Percentiles rank a stretch among this genome's conserved stretches.
These are phyloP conservation scores for Solanum hybrid DNA, from an alignment of 305 asterid species.

Conservation along the genomic window DNA sequence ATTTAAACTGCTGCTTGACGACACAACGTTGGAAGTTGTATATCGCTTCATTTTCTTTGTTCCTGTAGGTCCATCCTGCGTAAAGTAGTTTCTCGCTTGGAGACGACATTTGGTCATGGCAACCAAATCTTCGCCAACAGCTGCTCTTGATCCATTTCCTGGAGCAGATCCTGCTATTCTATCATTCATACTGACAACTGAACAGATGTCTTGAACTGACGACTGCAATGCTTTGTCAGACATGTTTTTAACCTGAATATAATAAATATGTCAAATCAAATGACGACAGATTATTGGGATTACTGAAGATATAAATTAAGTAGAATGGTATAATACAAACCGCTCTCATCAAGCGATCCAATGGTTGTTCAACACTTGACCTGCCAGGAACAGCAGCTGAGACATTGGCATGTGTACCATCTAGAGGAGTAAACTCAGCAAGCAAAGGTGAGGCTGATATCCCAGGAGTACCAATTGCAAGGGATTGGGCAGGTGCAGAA, in stretches of 20 bases:
- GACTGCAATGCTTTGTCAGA: constrained; percentile 65
- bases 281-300: background rate
- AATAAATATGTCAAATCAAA: constrained; percentile 2
- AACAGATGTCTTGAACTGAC: constrained; percentile 75
- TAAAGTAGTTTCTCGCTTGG: constrained; percentile 73
- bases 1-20: constrained; percentile 67
- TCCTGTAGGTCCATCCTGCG: constrained; percentile 76
- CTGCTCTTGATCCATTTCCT: constrained; percentile 96
- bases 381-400: constrained; percentile 53
- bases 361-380: constrained; percentile 69
- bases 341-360: constrained; percentile 75
- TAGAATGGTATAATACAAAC: constrained; percentile 28
- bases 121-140: constrained; percentile 95
- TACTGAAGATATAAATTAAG: constrained; percentile 3
- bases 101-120: constrained; percentile 88
- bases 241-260: constrained; percentile 62
- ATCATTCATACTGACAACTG: constrained; percentile 92
- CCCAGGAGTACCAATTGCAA: constrained; percentile 96
- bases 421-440: constrained; percentile 79
- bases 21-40: constrained; percentile 70
- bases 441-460: constrained; percentile 97
- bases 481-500: constrained; percentile 66
- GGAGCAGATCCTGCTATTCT: constrained; percentile 99
- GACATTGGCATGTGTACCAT: constrained; percentile 63
- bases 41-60: constrained; percentile 86